Conservation (phyloP, 2,329 filamentous ascomycete genomes). For the Neopestalotiopsis rosae region DNA sequence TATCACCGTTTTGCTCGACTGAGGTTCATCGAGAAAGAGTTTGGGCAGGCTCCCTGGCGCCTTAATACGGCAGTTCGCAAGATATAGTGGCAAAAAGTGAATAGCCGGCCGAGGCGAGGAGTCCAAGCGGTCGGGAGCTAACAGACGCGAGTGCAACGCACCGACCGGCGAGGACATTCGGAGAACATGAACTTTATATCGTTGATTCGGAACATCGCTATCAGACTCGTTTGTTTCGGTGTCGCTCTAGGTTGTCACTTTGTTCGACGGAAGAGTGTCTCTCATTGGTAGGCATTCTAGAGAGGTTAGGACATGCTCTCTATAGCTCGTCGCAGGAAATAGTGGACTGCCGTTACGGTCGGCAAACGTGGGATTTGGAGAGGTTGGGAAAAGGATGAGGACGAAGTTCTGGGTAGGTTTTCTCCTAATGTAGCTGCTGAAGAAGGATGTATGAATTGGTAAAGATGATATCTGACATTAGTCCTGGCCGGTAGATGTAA, state of each 20-base stretch:
- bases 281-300: background rate
- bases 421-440: no score
- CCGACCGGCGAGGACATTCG: background rate
- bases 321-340: no score
- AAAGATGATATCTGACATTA: no score
- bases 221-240: background rate
- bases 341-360: no score
- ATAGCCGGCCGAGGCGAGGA: background rate
- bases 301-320: no score
- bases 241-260: background rate
- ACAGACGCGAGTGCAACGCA: background rate
- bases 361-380: no score
- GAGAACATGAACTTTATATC: background rate
- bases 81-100: background rate
- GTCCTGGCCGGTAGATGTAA: no score
- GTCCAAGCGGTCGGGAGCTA: background rate
- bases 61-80: background rate
- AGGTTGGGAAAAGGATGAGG: no score
- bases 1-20: background rate
- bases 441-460: no score
- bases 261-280: no score
- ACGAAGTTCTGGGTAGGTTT: no score
- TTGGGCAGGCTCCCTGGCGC: background rate
- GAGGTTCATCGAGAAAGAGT: no score
- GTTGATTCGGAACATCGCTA: background rate